Conservation (phyloP, 352 stramenopile genomes). For the Globisporangium paroecandrum region DNA sequence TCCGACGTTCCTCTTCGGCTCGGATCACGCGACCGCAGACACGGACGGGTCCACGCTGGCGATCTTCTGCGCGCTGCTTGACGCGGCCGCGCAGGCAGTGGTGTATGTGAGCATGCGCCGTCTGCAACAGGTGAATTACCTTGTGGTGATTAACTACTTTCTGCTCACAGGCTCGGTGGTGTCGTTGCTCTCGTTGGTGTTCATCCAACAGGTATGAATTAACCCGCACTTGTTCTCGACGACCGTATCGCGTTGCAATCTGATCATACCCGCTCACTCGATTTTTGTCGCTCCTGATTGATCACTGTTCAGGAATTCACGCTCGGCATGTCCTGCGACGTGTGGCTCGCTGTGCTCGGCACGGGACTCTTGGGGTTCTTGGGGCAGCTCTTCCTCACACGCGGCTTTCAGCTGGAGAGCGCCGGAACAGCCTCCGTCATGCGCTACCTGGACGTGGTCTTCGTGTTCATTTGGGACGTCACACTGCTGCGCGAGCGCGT, state of each 20-base stretch:
- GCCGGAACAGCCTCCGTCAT: constrained; percentile 40
- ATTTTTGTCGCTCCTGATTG: background rate
- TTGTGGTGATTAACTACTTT: constrained; percentile 44
- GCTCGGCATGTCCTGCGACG: constrained; percentile 12
- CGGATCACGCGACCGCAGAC: background rate
- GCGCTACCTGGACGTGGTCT: constrained; percentile 38
- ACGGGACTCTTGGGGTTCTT: constrained; percentile 34
- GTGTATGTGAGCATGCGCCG: constrained; percentile 34
- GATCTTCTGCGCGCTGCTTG: constrained; percentile 25
- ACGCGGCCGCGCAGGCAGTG: constrained; percentile 21
- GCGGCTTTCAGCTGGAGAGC: constrained; percentile 42
- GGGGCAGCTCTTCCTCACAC: constrained; percentile 39
- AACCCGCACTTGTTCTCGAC: background rate
- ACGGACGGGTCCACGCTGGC: constrained; percentile 27
- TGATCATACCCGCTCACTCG: background rate
- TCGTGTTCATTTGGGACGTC: constrained; percentile 43
- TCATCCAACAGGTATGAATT: constrained; percentile 21
- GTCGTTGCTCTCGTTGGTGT: constrained; percentile 26
- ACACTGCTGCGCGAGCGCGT: constrained; percentile 30
- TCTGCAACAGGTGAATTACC: constrained; percentile 31
- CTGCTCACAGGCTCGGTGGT: constrained; percentile 25
- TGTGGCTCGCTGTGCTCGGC: constrained; percentile 26
- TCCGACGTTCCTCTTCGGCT: constrained; percentile 32
- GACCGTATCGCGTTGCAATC: background rate
- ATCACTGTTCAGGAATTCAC: constrained; percentile 14